Base-by-base conservation (phyloP, 768 basidiomycete species). In the Collybiopsis confluens region DNA sequence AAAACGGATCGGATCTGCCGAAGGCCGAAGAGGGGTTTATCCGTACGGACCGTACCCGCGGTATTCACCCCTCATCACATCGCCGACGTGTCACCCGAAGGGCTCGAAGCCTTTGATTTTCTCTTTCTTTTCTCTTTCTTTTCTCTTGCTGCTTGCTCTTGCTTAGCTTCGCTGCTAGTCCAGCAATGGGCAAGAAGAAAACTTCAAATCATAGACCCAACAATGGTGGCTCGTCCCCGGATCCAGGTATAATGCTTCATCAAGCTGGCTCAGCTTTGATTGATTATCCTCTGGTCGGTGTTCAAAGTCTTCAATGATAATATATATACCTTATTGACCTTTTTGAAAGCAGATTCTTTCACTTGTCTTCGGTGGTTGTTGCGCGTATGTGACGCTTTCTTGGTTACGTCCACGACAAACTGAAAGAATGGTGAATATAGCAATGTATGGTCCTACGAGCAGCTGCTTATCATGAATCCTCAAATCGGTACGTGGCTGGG, bases 301-400 rank as follows among this genome's bases (percentile, higher is more conserved):
- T 30, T n/a, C 27, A 10, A 27, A 18, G 8, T 27, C 18, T n/a
- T 40, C 27, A 24, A 18, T 10, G 4, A 33, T 6, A 20, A 41
- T 13, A 33, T 53, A 15, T 23, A 27, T 30, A 42, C 50, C 53
- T 58, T 35, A 56, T 36, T 59, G 36, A 55, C 24, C 54, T 55
- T 27, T 37, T 15, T 27, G 37, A 16, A 46, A 46, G 30, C 36
- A 71, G 73, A 74, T 81, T 20, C 63, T 89, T 20, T 73, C 76
- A 1, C 74, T 88, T 59, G 83, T 92, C 4, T 79, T 92, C 59
- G 90, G 90, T 21, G 90, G 91, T 18, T 93, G 91, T 62, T 93
- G 91, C 78, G 74, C 84, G 86, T 87, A 68, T 51, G 83, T 78
- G n/a, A 24, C 30, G 47, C 23, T 45, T 6, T 16, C 40, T 15